Conservation (phyloP, 208 protist genomes). For the Trypanosoma boissoni region DNA sequence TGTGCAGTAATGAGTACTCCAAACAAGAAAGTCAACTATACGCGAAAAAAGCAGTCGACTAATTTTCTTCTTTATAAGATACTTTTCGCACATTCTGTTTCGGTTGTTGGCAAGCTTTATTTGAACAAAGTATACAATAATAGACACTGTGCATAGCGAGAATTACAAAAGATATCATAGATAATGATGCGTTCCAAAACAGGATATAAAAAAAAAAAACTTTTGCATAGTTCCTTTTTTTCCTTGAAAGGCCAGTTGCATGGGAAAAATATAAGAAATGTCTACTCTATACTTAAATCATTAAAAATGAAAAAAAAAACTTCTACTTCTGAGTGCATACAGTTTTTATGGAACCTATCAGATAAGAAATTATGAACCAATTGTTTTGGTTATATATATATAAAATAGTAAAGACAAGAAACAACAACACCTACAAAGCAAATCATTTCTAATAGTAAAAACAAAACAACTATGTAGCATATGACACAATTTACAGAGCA, state of each 20-base stretch:
- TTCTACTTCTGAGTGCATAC: no score
- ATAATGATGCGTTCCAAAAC: slow-evolving; percentile 6
- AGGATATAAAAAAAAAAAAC: slow-evolving; percentile 10
- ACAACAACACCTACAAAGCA: slow-evolving; percentile 3
- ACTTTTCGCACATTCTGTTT: slow-evolving; percentile 16
- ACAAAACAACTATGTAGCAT: background rate
- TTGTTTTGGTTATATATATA: slow-evolving; percentile 25
- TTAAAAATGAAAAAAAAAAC: no score
- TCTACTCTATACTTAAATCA: no score
- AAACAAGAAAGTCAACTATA: slow-evolving; percentile 12
- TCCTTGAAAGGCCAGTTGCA: slow-evolving; percentile 9
- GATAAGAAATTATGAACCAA: no score
- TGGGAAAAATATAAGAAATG: no score
- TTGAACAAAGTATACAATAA: slow-evolving; percentile 4
- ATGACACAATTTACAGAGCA: no score
- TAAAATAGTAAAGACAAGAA: slow-evolving; percentile 21
- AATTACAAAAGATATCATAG: no score
- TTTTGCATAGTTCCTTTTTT: slow-evolving; percentile 12
- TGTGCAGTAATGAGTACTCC: background rate
- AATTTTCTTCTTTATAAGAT: background rate
- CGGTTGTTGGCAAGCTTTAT: slow-evolving; percentile 1
- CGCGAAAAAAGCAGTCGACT: slow-evolving; percentile 5
- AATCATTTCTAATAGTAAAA: slow-evolving; percentile 15
- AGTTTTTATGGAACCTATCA: no score
- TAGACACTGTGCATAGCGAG: no score